Evolutionary conservation across 2,329 filamentous ascomycete genomes (phyloP).

Genomic region (Tolypocladium cylindrosporum): DNA sequence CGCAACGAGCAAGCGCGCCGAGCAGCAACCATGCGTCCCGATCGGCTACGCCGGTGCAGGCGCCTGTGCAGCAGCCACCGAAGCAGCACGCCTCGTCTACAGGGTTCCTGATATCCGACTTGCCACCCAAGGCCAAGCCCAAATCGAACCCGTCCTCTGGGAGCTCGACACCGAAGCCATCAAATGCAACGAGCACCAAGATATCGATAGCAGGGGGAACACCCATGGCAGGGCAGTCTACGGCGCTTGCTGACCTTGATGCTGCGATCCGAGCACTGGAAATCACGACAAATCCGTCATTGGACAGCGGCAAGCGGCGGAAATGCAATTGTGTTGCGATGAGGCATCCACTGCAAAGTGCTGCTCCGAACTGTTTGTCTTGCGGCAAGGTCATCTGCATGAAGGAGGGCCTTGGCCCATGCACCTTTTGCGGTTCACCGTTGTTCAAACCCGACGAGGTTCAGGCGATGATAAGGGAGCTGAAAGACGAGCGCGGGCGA

Average conservation of each 20-base stretch:
- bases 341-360: conserved; percentile 77
- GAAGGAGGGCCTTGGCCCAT: conserved; percentile 87
- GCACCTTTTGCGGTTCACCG: conserved; percentile 75
- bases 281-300: conserved; percentile 77
- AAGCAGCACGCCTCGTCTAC: conserved; percentile 49
- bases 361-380: conserved; percentile 82
- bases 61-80: conserved; percentile 32
- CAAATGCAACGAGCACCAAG: conserved; percentile 46
- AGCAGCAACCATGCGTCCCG: conserved; percentile 25
- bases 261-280: conserved; percentile 84
- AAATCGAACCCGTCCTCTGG: conserved; percentile 42
- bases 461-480: conserved; percentile 72
- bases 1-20: conserved; percentile 32
- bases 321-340: conserved; percentile 84
- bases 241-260: conserved; percentile 59
- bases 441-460: conserved; percentile 66
- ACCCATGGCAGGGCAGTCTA: conserved; percentile 73
- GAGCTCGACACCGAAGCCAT: conserved; percentile 45
- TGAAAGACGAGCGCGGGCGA: conserved; percentile 75
- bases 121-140: conserved; percentile 44
- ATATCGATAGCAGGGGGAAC: conserved; percentile 65
- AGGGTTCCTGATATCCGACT: conserved; percentile 75
- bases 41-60: conserved; percentile 20
- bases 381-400: conserved; percentile 95
- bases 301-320: conserved; percentile 44